Percentiles rank a stretch among this genome's conserved stretches.
phyloP scores from a whole-genome alignment of 139 green algal genomes.

The Microglena sp. region DNA sequence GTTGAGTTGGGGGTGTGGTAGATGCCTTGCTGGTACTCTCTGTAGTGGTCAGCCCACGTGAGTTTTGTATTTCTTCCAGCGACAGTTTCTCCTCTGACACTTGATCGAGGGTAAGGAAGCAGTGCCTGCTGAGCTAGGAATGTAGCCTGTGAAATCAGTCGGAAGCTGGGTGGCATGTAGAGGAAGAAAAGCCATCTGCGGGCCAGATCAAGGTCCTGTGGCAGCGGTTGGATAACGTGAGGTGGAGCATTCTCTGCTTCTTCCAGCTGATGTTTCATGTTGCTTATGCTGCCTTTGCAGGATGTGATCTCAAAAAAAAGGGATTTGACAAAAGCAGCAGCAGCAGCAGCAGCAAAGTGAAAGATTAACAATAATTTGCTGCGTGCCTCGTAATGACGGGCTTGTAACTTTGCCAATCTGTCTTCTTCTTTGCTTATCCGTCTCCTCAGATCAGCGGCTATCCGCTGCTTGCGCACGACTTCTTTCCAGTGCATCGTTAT shows the following conservation, averaged over 20 bases:
- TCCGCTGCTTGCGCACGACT: slow-evolving; percentile 28
- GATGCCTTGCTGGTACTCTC: background rate
- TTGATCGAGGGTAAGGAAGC: too few species aligned
- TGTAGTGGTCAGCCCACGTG: slow-evolving; percentile 17
- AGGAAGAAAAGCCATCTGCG: slow-evolving; percentile 39
- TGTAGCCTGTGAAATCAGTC: slow-evolving; percentile 20
- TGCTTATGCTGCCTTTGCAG: too few species aligned
- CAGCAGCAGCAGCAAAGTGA: too few species aligned
- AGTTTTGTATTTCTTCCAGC: background rate
- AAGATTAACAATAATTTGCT: too few species aligned
- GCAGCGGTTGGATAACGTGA: slow-evolving; percentile 35
- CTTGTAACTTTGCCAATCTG: too few species aligned
- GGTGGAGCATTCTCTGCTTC: slow-evolving; percentile 8
- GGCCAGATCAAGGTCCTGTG: background rate
- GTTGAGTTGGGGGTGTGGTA: slow-evolving; percentile 7
- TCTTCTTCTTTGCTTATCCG: too few species aligned
- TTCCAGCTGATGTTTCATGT: slow-evolving; percentile 3
- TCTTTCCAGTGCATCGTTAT: slow-evolving; percentile 23
- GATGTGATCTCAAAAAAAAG: too few species aligned
- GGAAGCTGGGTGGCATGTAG: slow-evolving; percentile 33
- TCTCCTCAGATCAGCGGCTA: background rate
- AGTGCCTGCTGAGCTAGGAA: slow-evolving; percentile 39
- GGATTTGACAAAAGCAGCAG: too few species aligned
- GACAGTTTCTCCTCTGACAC: background rate
- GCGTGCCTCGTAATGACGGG: too few species aligned